Evolutionary conservation across 768 basidiomycete genomes (phyloP), one percentile per base, ranked within the genome.

Genomic region (Suillus plorans): DNA sequence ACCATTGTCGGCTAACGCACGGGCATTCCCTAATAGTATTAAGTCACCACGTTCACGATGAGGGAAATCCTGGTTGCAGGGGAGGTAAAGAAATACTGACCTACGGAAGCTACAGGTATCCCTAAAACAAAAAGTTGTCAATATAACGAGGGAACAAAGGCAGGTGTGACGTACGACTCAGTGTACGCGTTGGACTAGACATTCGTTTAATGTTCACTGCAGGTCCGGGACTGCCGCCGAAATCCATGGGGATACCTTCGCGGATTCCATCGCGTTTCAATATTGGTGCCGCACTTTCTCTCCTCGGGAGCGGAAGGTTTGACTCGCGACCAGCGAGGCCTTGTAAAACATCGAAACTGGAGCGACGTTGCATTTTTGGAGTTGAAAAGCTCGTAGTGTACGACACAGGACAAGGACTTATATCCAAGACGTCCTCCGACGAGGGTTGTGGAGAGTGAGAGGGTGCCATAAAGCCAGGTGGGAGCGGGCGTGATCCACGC

Each of bases 1-100:
- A 42, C 86, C 86, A 67, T 93, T 91, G 59, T 94, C 92, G 37
- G 93, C 89, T 68, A 95, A 80, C 34, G 89, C 89, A 53, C 91
- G 88, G 49, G 92, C 93, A 79, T 94, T 92, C 56, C 92, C 92
- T 94, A 76, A 63, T 64, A 69, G 50, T 60, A 69, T 60, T 58
- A 63, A 62, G 47, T 39, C 64, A 71, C 62, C 66, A 68, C 63
- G 63, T 59, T 61, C 64, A 63, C 69, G 66, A 72, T 64, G 69
- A 66, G 63, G 66, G 63, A 64, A 62, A 63, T 60, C 65, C 57
- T 62, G 65, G 62, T 61, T 34, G 66, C 56, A 63, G 52, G 7
- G 28, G 59, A 37, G 45, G 22, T 59, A 62, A 66, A 58, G 47
- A 56, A 60, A 16, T 65, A 84, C 89, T 74, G 69, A 91, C 91